A percentile compares a stretch with the other conserved stretches of the same genome.
Evolutionary conservation across 805 yeast genomes (phyloP).

Genomic region (Metschnikowia matae): DNA sequence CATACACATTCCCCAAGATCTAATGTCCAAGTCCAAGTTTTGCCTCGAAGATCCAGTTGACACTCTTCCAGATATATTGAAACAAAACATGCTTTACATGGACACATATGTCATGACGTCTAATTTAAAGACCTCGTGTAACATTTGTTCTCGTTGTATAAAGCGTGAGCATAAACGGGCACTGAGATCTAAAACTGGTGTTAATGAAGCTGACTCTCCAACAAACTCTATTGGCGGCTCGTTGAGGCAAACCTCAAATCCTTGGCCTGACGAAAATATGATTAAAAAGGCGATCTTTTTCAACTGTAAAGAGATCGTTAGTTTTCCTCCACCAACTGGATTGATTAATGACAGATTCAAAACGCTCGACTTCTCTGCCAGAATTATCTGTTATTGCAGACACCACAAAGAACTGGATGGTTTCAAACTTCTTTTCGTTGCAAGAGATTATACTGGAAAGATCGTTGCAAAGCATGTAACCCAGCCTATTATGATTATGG

Average conservation of each 20-base stretch:
- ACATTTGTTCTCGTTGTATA: slow-evolving; percentile 83
- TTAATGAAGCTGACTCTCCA: slow-evolving; percentile 9
- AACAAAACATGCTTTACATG: slow-evolving; percentile 55
- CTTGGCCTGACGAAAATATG: slow-evolving; percentile 72
- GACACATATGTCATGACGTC: slow-evolving; percentile 80
- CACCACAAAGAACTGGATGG: slow-evolving; percentile 91
- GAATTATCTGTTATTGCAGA: slow-evolving; percentile 93
- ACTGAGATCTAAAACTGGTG: slow-evolving; percentile 79
- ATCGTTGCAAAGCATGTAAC: slow-evolving; percentile 72
- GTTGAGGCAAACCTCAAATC: slow-evolving; percentile 52
- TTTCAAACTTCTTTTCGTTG: slow-evolving; percentile 64
- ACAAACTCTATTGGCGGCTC: slow-evolving; percentile 14
- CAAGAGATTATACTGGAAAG: slow-evolving; percentile 57
- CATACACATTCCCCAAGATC: slow-evolving; percentile 79
- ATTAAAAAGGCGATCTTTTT: slow-evolving; percentile 82
- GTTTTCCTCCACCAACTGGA: slow-evolving; percentile 61
- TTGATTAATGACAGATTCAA: slow-evolving; percentile 30
- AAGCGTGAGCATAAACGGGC: slow-evolving; percentile 94
- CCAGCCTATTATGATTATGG: slow-evolving; percentile 84
- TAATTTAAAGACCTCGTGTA: slow-evolving; percentile 46
- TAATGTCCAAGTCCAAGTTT: slow-evolving; percentile 82
- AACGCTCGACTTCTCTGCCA: slow-evolving; percentile 51
- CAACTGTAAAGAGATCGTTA: slow-evolving; percentile 84
- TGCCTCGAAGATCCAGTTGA: slow-evolving; percentile 55
- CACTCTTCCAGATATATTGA: slow-evolving; percentile 36